phyloP scores from a whole-genome alignment of 257 asterid species.

The Dorcoceras hygrometricum region DNA sequence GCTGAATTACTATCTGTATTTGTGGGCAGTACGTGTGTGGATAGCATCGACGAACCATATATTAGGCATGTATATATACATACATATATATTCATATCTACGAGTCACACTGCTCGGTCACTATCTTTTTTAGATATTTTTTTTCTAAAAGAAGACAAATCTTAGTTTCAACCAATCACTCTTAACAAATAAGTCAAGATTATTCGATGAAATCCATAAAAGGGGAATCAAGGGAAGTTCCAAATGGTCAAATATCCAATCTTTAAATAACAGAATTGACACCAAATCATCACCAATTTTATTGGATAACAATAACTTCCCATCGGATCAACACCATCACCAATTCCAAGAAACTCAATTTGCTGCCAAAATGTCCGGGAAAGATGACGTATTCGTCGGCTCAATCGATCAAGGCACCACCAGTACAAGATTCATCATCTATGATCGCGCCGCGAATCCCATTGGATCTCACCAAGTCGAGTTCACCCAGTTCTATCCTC shows the following conservation, averaged over 20 bases:
- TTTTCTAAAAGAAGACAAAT: too few relatives aligned
- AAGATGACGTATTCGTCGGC: conserved; percentile 55
- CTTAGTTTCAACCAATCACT: too few relatives aligned
- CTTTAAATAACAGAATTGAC: not conserved
- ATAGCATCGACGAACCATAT: too few relatives aligned
- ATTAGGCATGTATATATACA: too few relatives aligned
- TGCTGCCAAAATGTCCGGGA: not conserved
- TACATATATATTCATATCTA: too few relatives aligned
- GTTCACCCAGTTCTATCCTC: conserved; percentile 85
- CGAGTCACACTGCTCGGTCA: too few relatives aligned
- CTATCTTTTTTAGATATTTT: too few relatives aligned
- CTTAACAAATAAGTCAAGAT: too few relatives aligned
- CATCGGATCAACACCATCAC: not conserved
- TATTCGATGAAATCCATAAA: not conserved
- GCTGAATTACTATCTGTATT: too few relatives aligned
- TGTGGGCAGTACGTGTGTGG: too few relatives aligned
- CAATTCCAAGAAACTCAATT: not conserved
- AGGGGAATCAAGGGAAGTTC: not conserved
- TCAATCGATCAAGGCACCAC: conserved; percentile 96
- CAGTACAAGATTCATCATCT: conserved; percentile 89
- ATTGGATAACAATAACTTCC: too few relatives aligned
- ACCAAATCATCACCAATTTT: not conserved
- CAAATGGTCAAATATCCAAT: not conserved
- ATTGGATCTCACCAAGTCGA: conserved; percentile 89
- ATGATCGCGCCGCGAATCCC: conserved; percentile 56